Evolutionary conservation across 2,329 filamentous ascomycete genomes (phyloP), one percentile per base, ranked within the genome.

Genomic region (Cytospora leucostoma): DNA sequence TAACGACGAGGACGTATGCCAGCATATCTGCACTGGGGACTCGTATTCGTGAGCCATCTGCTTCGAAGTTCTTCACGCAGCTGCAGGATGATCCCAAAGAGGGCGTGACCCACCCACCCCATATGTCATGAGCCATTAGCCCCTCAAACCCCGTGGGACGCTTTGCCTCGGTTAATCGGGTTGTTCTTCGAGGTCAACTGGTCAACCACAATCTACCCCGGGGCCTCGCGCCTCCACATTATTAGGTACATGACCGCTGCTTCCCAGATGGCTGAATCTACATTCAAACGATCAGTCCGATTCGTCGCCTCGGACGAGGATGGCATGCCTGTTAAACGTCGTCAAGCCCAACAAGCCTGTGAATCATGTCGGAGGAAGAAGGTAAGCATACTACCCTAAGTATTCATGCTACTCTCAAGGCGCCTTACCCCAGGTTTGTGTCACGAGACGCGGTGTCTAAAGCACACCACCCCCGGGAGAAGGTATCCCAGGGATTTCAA

Each of bases 331-430:
- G 75, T 84, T 61, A 88, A 88, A 74, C 76, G 84, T 57, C 84
- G 84, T 67, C 85, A 87, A 69, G 83, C 85, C 27, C 79, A 80
- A 63, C 83, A 86, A 35, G 85, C 85, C 5, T 88, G 85, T 66
- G 75, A 78, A 0, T 73, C 76, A 2, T 88, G 85, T 67, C 80
- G 84, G 5, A 80, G 79, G 56, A 81, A 81, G 65, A 86, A 86
- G 77, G 82, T 82, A 57, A 54, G 71, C n/a, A 12, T 37, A 8
- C 35, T n/a, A n/a, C n/a, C n/a, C n/a, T 10, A 37, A 13, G 35
- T 37, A 11, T 10, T 11, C 17, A 47, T 19, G 19, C 11, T 10
- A 21, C 7, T 10, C 8, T 44, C 40, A n/a, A 19, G 40, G 19
- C 38, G 17, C 13, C 12, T 15, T 40, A 7, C 15, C 15, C 38